phyloP scores from a whole-genome alignment of 768 basidiomycete genomes.

The Calvatia gigantea region DNA sequence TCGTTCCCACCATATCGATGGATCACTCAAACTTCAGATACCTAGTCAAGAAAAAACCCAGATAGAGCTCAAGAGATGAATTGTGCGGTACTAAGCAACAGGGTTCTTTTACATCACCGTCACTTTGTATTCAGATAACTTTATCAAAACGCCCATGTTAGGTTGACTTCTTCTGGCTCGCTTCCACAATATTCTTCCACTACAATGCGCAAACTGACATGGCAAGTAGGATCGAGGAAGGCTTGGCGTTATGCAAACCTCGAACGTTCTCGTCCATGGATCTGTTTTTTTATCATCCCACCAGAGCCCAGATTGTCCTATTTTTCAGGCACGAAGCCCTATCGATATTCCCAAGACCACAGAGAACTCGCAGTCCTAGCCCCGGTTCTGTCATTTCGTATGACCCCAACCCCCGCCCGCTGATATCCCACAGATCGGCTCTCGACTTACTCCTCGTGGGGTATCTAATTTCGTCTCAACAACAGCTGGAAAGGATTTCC shows the following conservation, averaged over 20 bases:
- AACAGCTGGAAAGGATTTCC: not conserved
- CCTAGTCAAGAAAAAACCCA: constrained; percentile 9
- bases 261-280: no score
- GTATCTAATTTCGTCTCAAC: not conserved
- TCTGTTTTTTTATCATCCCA: no score
- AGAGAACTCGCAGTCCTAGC: no score
- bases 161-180: not conserved
- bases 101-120: constrained; percentile 3
- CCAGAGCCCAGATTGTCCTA: no score
- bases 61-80: constrained; percentile 3
- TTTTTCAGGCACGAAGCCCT: no score
- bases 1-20: no score
- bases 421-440: not conserved
- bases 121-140: not conserved
- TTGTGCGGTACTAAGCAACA: not conserved
- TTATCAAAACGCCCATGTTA: not conserved
- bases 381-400: not conserved
- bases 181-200: not conserved
- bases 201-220: not conserved
- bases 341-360: no score
- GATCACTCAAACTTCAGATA: not conserved
- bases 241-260: not conserved
- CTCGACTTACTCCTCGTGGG: no score
- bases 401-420: not conserved
- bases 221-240: not conserved